Percentiles rank a stretch among this genome's conserved stretches.
These are phyloP conservation scores for Trichoderma brevicompactum DNA, from an alignment of 2,329 filamentous ascomycete genomes.

Conservation along the genomic window DNA sequence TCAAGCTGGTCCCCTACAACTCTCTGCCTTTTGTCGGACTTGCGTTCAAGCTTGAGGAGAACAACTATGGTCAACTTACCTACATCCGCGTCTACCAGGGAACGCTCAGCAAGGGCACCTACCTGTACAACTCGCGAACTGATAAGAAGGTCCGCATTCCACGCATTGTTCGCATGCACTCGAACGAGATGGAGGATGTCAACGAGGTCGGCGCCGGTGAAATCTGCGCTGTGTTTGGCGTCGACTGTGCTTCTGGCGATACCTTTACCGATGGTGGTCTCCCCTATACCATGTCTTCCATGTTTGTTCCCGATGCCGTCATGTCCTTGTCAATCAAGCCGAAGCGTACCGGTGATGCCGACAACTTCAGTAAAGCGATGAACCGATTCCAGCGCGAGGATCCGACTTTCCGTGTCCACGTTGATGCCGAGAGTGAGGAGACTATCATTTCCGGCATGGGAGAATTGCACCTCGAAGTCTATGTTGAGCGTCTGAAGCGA, in stretches of 20 bases:
- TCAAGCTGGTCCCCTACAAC: conserved; percentile 91
- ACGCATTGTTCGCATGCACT: conserved; percentile 98
- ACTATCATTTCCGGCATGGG: conserved; percentile 99
- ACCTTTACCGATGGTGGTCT: conserved; percentile 95
- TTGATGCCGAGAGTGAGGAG: conserved; percentile 90
- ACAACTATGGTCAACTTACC: conserved; percentile 96
- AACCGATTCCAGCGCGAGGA: conserved; percentile 98
- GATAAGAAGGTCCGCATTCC: conserved; percentile 97
- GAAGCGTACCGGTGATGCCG: conserved; percentile 86
- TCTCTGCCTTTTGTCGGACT: conserved; percentile 91
- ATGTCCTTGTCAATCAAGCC: conserved; percentile 98
- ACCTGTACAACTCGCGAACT: conserved; percentile 90
- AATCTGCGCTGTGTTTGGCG: conserved; percentile 97
- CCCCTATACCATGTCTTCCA: conserved; percentile 94
- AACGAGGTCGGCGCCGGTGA: conserved; percentile 91
- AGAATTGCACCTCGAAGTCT: conserved; percentile 94
- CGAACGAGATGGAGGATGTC: conserved; percentile 98
- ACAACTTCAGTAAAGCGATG: conserved; percentile 98
- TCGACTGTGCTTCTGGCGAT: conserved; percentile 96
- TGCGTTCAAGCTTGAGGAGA: conserved; percentile 98
- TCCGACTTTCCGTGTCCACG: conserved; percentile 93
- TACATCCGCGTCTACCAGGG: conserved; percentile 99
- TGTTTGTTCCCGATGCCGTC: conserved; percentile 97
- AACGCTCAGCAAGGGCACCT: conserved; percentile 81
- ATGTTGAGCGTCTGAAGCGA: conserved; percentile 93